Evolutionary conservation across 805 yeast species (phyloP), one percentile per base, ranked within the genome.

Genomic region (Metschnikowia lochheadii): DNA sequence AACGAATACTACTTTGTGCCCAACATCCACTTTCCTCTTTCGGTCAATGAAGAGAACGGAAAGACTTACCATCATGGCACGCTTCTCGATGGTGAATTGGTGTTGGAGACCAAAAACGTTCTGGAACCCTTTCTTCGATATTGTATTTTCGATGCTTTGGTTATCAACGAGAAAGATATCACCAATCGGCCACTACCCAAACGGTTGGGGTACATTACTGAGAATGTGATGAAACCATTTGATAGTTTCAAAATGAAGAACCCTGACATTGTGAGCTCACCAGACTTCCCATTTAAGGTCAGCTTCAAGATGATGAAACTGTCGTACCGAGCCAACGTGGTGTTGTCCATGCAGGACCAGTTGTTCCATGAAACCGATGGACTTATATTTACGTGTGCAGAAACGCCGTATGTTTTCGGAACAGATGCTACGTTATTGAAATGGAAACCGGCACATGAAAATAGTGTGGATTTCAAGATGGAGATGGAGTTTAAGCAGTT

Each of bases 391-490:
- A 94, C 99, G 1, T 89, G 96, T 56, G 86, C 95, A 40, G 89
- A 83, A 48, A 81, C 92, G 1, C 95, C 96, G 0, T 94, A 94
- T 68, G 75, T 81, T 2, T 82, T 84, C 55, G 98, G 98, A 13
- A 92, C 98, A 1, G 98, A 94, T 66, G 78, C 82, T 0, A 81
- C 89, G 6, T 73, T 94, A 45, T 70, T 94, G 49, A 94, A 95
- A 68, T 94, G 99, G 99, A 94, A 94, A 63, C 98, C 99, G 2
- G 89, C 96, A 11, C 88, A 88, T 55, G 99, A 92, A 66, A 95
- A 94, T 60, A 86, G 97, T 0, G 81, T 95, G 40, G 99, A 94
- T 68, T 94, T 89, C 68, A 84, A 84, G 63, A 67, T 94, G 52
- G 75, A 76, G 33, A 66, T 89, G 51, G 77, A 77, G 34, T 87